A percentile compares a stretch with the other conserved stretches of the same genome.
phyloP scores from a whole-genome alignment of 2,329 filamentous ascomycete species.

The Epichloe sylvatica region DNA sequence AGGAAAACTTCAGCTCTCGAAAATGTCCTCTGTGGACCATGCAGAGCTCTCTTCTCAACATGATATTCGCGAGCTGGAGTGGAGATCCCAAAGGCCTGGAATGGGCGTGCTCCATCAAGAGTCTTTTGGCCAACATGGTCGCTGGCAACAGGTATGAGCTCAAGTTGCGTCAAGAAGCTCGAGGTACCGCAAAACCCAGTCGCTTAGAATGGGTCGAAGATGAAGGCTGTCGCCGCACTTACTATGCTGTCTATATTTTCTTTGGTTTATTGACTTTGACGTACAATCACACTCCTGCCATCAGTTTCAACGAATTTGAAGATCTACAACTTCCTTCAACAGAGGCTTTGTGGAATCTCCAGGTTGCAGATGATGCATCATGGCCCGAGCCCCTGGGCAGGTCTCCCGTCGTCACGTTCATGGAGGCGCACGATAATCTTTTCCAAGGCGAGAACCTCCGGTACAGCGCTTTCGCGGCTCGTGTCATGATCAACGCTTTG shows the following conservation, averaged over 20 bases:
- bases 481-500: slow-evolving; percentile 96
- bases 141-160: slow-evolving; percentile 93
- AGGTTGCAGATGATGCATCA: slow-evolving; percentile 59
- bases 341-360: slow-evolving; percentile 86
- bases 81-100: slow-evolving; percentile 94
- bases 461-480: slow-evolving; percentile 93
- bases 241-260: slow-evolving; percentile 98
- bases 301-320: slow-evolving; percentile 97
- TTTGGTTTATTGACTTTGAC: slow-evolving; percentile 89
- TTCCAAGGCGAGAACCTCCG: slow-evolving; percentile 84
- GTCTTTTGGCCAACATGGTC: slow-evolving; percentile 95
- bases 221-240: slow-evolving; percentile 89
- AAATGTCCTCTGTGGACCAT: slow-evolving; percentile 98
- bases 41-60: slow-evolving; percentile 92
- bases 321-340: slow-evolving; percentile 83
- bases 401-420: slow-evolving; percentile 69
- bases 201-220: slow-evolving; percentile 93
- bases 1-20: slow-evolving; percentile 95
- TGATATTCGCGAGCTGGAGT: slow-evolving; percentile 99
- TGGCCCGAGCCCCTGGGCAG: slow-evolving; percentile 69
- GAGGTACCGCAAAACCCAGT: slow-evolving; percentile 59
- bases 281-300: slow-evolving; percentile 95
- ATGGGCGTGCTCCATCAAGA: slow-evolving; percentile 99
- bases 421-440: slow-evolving; percentile 85
- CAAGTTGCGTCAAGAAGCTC: slow-evolving; percentile 81